Evolutionary conservation across 225 moss, liverwort and hornwort genomes (phyloP).

Genomic region (Pseudoscleropodium purum): DNA sequence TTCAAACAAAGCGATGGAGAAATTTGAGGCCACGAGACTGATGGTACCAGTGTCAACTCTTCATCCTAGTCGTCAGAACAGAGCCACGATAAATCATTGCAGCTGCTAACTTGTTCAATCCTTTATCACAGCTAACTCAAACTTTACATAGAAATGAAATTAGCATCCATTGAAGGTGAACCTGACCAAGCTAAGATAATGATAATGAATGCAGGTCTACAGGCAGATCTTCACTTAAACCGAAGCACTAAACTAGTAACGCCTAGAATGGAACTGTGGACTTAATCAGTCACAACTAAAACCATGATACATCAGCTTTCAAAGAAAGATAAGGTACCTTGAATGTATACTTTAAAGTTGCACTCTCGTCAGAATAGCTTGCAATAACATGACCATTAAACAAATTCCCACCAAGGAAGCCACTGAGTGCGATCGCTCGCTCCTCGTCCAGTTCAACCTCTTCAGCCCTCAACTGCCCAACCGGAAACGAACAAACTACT

Average conservation of each 20-base stretch:
- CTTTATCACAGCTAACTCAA: not conserved
- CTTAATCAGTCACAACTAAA: not conserved
- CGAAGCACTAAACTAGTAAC: not conserved
- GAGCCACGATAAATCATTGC: not conserved
- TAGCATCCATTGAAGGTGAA: not conserved
- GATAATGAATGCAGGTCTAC: not conserved
- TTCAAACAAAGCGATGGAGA: constrained; percentile 57
- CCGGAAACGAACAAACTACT: constrained; percentile 60
- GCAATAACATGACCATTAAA: constrained; percentile 69
- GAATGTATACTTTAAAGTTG: constrained; percentile 73
- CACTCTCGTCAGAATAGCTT: constrained; percentile 62
- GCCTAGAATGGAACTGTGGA: not conserved
- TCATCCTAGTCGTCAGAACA: constrained; percentile 52
- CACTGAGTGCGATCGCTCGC: constrained; percentile 67
- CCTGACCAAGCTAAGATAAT: not conserved
- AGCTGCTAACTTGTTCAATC: not conserved
- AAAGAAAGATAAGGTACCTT: constrained; percentile 38
- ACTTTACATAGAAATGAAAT: not conserved
- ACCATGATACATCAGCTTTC: not conserved
- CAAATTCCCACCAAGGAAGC: constrained; percentile 55
- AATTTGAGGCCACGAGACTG: constrained; percentile 59
- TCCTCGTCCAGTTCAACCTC: constrained; percentile 71
- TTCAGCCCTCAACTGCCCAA: constrained; percentile 71
- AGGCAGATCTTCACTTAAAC: not conserved
- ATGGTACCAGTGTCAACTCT: constrained; percentile 79